phyloP scores from a whole-genome alignment of 768 basidiomycete genomes.

The Lactarius akahatsu region DNA sequence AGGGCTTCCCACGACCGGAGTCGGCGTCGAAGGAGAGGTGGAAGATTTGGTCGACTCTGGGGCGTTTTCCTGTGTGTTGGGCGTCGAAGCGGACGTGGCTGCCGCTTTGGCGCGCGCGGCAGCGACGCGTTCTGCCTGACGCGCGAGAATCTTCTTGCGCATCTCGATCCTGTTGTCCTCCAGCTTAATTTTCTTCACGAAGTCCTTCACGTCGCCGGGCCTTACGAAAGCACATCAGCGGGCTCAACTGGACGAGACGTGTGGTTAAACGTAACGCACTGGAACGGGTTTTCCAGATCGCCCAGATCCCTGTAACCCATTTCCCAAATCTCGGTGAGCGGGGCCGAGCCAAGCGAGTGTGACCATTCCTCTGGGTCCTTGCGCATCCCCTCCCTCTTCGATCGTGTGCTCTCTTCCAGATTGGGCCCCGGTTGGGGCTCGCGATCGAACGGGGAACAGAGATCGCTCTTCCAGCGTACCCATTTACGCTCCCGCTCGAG shows the following conservation, averaged over 20 bases:
- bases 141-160: conserved; percentile 44
- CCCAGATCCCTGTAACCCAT: conserved; percentile 68
- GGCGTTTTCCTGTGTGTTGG: conserved; percentile 30
- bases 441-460: conserved; percentile 78
- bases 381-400: conserved; percentile 52
- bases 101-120: conserved; percentile 45
- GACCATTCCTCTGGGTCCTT: conserved; percentile 61
- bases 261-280: conserved; percentile 43
- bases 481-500: conserved; percentile 86
- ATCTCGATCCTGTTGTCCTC: conserved; percentile 63
- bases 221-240: conserved; percentile 38
- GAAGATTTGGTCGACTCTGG: conserved; percentile 7
- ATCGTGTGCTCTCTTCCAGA: conserved; percentile 61
- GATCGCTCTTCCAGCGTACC: conserved; percentile 86
- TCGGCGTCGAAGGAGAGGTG: conserved; percentile 31
- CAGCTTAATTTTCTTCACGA: conserved; percentile 65
- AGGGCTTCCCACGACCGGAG: conserved; percentile 29
- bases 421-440: conserved; percentile 56
- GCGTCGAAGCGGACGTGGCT: conserved; percentile 31
- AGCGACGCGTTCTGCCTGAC: conserved; percentile 40
- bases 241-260: background rate
- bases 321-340: conserved; percentile 80
- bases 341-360: conserved; percentile 63
- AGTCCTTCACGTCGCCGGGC: conserved; percentile 72
- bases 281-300: conserved; percentile 66